Evolutionary conservation across 2,329 filamentous ascomycete genomes (phyloP), one percentile per base, ranked within the genome.

Genomic region (Aspergillus aculeatinus): DNA sequence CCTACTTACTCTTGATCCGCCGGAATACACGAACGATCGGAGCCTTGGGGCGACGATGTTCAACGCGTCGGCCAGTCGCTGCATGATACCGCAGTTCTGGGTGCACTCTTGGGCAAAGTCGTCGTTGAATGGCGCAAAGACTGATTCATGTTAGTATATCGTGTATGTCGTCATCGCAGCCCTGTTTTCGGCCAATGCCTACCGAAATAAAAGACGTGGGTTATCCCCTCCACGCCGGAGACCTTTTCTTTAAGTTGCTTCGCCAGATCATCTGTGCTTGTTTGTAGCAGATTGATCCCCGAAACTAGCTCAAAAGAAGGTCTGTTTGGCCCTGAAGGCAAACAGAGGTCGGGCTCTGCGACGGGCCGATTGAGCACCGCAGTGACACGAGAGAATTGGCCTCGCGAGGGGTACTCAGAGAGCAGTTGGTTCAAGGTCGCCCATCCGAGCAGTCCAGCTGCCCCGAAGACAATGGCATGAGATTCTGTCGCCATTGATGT

Each of bases 161-260:
- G 5, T 3, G 42, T 10, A 19, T 23, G 11, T 23, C 11, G 5
- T 3, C 11, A 12, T 47, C 23, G 4, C 0, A 12, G 12, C 11
- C 2, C 1, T 9, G 5, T 12, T 29, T 4, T 3, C 23, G 19
- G 2, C 48, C 1, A 14, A 33, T 54, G 4, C 33, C 33, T 53
- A 76, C 73, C 72, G 47, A 77, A 73, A 51, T 78, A 78, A 63
- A 74, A 80, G 2, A 79, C 70, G 59, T 79, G 76, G 0, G 76
- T 75, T 1, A 79, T 72, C 6, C 63, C 75, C 11, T 74, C 69
- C 10, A 78, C 64, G 51, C 73, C 69, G 12, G 65, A 55, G 5
- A 79, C 70, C 49, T 72, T 74, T 27, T 72, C 66, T 55, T 72
- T 74, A 48, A 79, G 67, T 64, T 75, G 51, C 23, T 60, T 51